Conservation (phyloP, 2,329 filamentous ascomycete species). For the Verticillium tricorpus region DNA sequence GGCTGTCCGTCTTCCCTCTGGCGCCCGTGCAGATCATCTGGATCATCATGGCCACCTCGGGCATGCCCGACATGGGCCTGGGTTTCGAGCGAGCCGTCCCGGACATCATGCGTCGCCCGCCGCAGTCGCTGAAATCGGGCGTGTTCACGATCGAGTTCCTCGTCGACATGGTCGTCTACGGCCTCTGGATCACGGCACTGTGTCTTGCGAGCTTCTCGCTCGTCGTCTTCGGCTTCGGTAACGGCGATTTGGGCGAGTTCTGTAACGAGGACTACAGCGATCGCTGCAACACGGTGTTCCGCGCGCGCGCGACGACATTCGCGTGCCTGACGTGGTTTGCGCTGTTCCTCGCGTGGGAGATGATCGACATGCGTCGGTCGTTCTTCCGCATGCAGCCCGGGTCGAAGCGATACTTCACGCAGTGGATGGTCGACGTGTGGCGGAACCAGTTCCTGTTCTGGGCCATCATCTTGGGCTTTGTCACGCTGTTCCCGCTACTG, state of each 20-base stretch:
- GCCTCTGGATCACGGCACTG: constrained; percentile 62
- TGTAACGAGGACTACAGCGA: constrained; percentile 57
- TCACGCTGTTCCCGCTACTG: constrained; percentile 45
- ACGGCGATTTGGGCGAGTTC: constrained; percentile 46
- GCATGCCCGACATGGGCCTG: constrained; percentile 71
- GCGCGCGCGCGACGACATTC: constrained; percentile 69
- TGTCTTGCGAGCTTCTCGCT: constrained; percentile 60
- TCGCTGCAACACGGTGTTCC: constrained; percentile 60
- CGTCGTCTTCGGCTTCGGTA: constrained; percentile 58
- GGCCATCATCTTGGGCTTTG: constrained; percentile 46
- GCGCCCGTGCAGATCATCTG: constrained; percentile 74
- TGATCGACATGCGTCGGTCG: constrained; percentile 65
- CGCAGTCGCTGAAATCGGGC: constrained; percentile 55
- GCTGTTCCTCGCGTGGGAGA: constrained; percentile 74
- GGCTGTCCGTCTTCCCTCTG: constrained; percentile 68
- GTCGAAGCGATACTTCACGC: constrained; percentile 55
- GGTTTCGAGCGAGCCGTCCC: constrained; percentile 67
- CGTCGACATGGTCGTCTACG: constrained; percentile 64
- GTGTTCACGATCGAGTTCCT: constrained; percentile 65
- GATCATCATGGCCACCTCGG: constrained; percentile 78
- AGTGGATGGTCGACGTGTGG: constrained; percentile 66
- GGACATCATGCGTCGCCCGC: constrained; percentile 64
- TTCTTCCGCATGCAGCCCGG: constrained; percentile 72
- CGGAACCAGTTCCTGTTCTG: constrained; percentile 69
- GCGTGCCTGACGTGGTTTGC: constrained; percentile 73